These are phyloP conservation scores for Lipomyces spencermartinsiae DNA, from an alignment of 805 yeast species.

Conservation along the genomic window DNA sequence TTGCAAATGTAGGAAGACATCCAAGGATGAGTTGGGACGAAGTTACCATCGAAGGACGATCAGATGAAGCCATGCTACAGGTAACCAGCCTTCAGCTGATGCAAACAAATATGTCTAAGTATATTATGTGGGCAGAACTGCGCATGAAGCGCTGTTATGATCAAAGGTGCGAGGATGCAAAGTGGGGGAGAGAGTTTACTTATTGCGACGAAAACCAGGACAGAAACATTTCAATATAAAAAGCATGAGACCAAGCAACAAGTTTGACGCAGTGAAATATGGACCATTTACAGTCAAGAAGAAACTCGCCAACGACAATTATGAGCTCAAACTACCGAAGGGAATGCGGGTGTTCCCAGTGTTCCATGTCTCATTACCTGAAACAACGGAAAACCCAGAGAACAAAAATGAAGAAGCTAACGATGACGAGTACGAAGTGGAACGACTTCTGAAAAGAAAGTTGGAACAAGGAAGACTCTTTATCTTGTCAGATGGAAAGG, in stretches of 20 bases:
- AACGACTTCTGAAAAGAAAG: not conserved
- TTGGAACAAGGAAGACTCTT: not conserved
- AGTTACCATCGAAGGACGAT: too few relatives aligned
- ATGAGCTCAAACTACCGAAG: not conserved
- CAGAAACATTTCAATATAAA: not conserved
- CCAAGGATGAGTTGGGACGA: too few relatives aligned
- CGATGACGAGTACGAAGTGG: not conserved
- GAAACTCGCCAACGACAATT: not conserved
- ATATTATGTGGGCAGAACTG: too few relatives aligned
- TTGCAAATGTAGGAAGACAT: too few relatives aligned
- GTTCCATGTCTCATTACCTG: not conserved
- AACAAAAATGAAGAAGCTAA: not conserved
- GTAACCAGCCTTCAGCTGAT: too few relatives aligned
- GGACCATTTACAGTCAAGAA: not conserved
- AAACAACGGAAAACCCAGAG: not conserved
- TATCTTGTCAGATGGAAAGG: not conserved
- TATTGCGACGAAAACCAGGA: too few relatives aligned
- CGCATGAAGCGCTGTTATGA: too few relatives aligned
- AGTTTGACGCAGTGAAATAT: not conserved
- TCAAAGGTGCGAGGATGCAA: too few relatives aligned
- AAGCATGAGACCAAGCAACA: not conserved
- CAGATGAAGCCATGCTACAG: too few relatives aligned
- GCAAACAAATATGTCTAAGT: too few relatives aligned
- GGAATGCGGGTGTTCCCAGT: not conserved
- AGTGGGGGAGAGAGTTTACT: too few relatives aligned